Percentiles rank a stretch among this genome's conserved stretches.
Evolutionary conservation across 2,329 filamentous ascomycete genomes (phyloP).

Genomic region (Pseudogymnoascus sp.): DNA sequence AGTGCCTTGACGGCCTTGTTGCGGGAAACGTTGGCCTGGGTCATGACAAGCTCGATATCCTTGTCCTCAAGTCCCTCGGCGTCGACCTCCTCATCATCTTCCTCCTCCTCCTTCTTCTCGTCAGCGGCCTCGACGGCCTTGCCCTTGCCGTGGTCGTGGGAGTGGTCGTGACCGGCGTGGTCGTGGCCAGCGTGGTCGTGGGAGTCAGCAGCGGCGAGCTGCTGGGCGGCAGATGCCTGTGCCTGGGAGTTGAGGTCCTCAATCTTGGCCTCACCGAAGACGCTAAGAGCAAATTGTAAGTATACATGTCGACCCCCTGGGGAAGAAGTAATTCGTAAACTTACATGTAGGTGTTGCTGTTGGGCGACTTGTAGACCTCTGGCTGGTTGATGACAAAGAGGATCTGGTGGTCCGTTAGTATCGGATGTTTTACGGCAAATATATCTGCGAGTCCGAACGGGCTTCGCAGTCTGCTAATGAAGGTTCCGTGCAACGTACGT

Average conservation of each 20-base stretch:
- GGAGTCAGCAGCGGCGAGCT: constrained; percentile 70
- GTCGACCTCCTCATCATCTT: constrained; percentile 93
- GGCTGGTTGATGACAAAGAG: constrained; percentile 99
- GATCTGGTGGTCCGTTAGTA: constrained; percentile 51
- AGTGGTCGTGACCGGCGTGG: constrained; percentile 57
- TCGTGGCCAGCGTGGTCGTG: constrained; percentile 44
- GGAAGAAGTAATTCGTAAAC: constrained; percentile 31
- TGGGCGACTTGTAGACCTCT: constrained; percentile 98
- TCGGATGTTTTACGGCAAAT: not conserved
- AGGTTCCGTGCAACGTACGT: constrained; percentile 57
- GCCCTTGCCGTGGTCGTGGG: constrained; percentile 62
- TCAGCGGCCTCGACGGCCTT: constrained; percentile 59
- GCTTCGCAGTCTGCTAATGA: constrained; percentile 10
- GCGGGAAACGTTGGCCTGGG: constrained; percentile 89
- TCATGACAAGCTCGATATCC: constrained; percentile 99
- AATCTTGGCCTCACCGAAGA: constrained; percentile 99
- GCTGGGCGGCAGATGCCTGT: constrained; percentile 90
- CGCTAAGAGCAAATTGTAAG: constrained; percentile 46
- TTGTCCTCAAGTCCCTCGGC: constrained; percentile 93
- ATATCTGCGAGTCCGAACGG: not conserved
- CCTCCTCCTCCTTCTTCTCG: constrained; percentile 72
- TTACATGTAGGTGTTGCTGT: constrained; percentile 99
- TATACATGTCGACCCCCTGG: not conserved
- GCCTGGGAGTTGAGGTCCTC: constrained; percentile 99
- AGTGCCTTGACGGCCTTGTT: constrained; percentile 99